phyloP scores from a whole-genome alignment of 2,329 filamentous ascomycete genomes.

The Trichophyton verrucosum region DNA sequence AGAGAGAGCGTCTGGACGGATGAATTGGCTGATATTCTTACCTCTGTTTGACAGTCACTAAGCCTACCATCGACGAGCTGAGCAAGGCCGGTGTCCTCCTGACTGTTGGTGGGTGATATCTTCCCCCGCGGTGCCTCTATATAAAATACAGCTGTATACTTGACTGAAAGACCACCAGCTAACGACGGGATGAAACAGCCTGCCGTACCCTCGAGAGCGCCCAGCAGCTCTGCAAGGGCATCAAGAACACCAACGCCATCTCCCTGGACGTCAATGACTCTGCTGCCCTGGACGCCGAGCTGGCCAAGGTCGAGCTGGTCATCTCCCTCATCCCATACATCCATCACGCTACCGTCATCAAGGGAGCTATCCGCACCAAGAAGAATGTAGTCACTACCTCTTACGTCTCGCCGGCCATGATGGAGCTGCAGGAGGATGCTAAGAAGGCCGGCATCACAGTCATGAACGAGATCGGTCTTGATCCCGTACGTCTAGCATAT shows the following conservation, averaged over 20 bases:
- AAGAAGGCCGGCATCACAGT: slow-evolving; percentile 92
- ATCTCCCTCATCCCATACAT: slow-evolving; percentile 84
- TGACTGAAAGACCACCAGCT: background rate
- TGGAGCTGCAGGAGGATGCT: slow-evolving; percentile 67
- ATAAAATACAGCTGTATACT: background rate
- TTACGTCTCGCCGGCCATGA: slow-evolving; percentile 86
- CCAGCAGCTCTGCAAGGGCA: slow-evolving; percentile 58
- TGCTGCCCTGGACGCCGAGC: slow-evolving; percentile 63
- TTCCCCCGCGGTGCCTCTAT: no score
- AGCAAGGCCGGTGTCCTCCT: slow-evolving; percentile 48
- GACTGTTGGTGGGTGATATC: slow-evolving; percentile 46
- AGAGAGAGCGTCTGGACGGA: background rate
- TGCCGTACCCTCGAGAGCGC: slow-evolving; percentile 71
- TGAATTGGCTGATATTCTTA: slow-evolving; percentile 1
- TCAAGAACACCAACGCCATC: slow-evolving; percentile 62
- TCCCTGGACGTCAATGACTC: slow-evolving; percentile 72
- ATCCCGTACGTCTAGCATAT: slow-evolving; percentile 20
- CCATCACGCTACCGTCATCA: slow-evolving; percentile 79
- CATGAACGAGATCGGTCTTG: slow-evolving; percentile 86
- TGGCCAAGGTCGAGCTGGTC: slow-evolving; percentile 67
- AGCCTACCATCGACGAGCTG: slow-evolving; percentile 53
- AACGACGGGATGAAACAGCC: slow-evolving; percentile 37
- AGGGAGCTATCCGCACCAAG: slow-evolving; percentile 83
- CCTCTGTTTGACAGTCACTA: slow-evolving; percentile 36
- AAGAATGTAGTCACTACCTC: slow-evolving; percentile 93